Evolutionary conservation across 495 filamentous ascomycete species (phyloP).

Genomic region (Annulohypoxylon bovei): DNA sequence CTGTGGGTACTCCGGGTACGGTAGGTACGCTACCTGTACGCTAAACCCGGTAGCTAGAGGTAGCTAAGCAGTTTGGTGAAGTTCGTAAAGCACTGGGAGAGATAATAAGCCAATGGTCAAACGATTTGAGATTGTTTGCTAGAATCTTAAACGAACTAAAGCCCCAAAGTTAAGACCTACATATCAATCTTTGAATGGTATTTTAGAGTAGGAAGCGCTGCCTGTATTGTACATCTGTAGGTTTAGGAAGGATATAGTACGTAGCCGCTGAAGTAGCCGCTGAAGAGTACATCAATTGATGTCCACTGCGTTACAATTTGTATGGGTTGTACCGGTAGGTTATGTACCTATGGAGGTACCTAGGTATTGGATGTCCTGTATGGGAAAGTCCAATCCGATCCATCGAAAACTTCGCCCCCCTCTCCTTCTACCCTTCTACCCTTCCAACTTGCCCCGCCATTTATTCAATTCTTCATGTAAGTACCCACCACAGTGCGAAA

Average conservation of each 20-base stretch:
- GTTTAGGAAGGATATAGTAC: not conserved
- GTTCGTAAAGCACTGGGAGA: not conserved
- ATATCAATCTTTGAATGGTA: not conserved
- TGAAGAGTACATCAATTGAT: not conserved
- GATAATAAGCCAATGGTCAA: not conserved
- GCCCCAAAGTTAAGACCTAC: not conserved
- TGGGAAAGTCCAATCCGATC: not conserved
- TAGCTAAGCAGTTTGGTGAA: not conserved
- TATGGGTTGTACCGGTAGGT: too few species aligned
- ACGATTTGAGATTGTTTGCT: not conserved
- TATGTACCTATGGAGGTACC: too few species aligned
- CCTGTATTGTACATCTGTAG: not conserved
- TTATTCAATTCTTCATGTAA: not conserved
- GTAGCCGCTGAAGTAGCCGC: not conserved
- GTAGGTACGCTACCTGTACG: not conserved
- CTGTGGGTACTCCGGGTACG: slow-evolving; percentile 8
- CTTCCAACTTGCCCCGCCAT: slow-evolving; percentile 4
- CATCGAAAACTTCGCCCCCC: not conserved
- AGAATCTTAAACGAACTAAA: not conserved
- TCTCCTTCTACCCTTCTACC: too few species aligned
- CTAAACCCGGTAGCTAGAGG: not conserved
- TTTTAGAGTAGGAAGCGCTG: not conserved
- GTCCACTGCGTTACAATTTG: too few species aligned
- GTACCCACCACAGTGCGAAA: slow-evolving; percentile 39
- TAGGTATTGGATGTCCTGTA: not conserved